phyloP scores from a whole-genome alignment of 1,139 yeast species.

The Hansenula sp. region DNA sequence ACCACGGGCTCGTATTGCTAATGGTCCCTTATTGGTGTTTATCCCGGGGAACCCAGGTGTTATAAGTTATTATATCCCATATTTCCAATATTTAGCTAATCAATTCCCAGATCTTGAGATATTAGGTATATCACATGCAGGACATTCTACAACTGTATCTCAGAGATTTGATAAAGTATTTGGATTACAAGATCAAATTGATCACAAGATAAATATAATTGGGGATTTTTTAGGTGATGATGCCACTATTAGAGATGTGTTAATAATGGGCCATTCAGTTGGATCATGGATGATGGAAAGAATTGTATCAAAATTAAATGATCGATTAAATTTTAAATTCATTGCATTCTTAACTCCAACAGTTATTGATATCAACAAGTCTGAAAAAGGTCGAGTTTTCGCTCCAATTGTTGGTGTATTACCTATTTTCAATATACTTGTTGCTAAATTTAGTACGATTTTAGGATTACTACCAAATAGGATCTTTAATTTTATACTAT shows the following conservation, averaged over 20 bases:
- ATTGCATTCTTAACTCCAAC: slow-evolving; percentile 67
- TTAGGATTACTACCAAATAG: slow-evolving; percentile 8
- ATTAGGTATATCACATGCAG: slow-evolving; percentile 48
- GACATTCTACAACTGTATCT: slow-evolving; percentile 7
- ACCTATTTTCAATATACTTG: slow-evolving; percentile 24
- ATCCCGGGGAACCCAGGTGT: slow-evolving; percentile 72
- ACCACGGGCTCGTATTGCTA: not conserved
- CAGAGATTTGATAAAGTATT: slow-evolving; percentile 22
- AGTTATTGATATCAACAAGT: slow-evolving; percentile 47
- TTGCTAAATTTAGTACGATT: slow-evolving; percentile 11
- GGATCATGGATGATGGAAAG: slow-evolving; percentile 58
- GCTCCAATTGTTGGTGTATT: slow-evolving; percentile 27
- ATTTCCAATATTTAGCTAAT: slow-evolving; percentile 38
- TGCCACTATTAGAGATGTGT: slow-evolving; percentile 29
- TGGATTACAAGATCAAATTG: slow-evolving; percentile 45
- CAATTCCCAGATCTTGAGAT: slow-evolving; percentile 41
- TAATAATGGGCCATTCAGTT: slow-evolving; percentile 56
- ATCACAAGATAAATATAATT: slow-evolving; percentile 43
- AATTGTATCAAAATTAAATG: slow-evolving; percentile 26
- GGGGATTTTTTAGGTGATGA: slow-evolving; percentile 23
- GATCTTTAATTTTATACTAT: slow-evolving; percentile 4
- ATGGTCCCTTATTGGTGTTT: slow-evolving; percentile 38
- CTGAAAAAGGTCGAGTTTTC: slow-evolving; percentile 44
- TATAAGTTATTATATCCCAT: slow-evolving; percentile 51
- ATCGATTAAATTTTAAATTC: slow-evolving; percentile 26